Percentiles rank a stretch among this genome's conserved stretches.
phyloP scores from a whole-genome alignment of 768 basidiomycete genomes.

The Termitomyces sp. region DNA sequence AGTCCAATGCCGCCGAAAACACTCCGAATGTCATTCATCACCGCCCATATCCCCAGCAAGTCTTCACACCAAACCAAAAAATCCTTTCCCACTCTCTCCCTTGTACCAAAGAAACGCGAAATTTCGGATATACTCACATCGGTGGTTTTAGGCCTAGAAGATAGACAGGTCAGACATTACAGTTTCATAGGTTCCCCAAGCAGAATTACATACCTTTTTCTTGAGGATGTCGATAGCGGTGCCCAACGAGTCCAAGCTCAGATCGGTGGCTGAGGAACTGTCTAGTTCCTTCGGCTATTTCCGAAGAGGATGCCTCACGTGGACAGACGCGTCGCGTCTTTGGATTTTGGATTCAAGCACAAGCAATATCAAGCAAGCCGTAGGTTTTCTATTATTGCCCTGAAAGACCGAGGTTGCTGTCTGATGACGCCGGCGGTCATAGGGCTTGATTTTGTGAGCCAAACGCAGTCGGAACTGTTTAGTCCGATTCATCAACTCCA shows the following conservation, averaged over 20 bases:
- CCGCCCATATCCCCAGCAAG: neutral
- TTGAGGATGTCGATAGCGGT: slow-evolving; percentile 58
- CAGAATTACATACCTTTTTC: slow-evolving; percentile 22
- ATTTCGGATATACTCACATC: slow-evolving; percentile 26
- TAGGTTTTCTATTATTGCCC: neutral
- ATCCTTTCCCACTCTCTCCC: neutral
- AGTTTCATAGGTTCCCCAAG: slow-evolving; percentile 1
- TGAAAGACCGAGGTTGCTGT: neutral
- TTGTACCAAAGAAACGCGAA: neutral
- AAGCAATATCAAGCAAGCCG: neutral
- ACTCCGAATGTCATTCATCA: neutral
- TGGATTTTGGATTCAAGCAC: neutral
- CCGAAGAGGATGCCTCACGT: slow-evolving; percentile 16
- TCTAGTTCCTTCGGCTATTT: slow-evolving; percentile 26
- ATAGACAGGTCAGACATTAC: neutral
- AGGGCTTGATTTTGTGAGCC: neutral
- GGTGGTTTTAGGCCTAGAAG: slow-evolving; percentile 12
- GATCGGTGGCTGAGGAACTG: slow-evolving; percentile 33
- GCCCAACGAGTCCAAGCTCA: slow-evolving; percentile 25
- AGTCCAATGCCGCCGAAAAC: neutral
- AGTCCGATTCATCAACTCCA: neutral
- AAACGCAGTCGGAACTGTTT: neutral
- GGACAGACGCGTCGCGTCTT: neutral
- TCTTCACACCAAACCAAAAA: neutral
- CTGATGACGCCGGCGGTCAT: neutral